Percentiles rank a stretch among this genome's conserved stretches.
These are phyloP conservation scores for Saccharomycopsis guyanensis DNA, from an alignment of 805 yeast genomes.

Conservation along the genomic window DNA sequence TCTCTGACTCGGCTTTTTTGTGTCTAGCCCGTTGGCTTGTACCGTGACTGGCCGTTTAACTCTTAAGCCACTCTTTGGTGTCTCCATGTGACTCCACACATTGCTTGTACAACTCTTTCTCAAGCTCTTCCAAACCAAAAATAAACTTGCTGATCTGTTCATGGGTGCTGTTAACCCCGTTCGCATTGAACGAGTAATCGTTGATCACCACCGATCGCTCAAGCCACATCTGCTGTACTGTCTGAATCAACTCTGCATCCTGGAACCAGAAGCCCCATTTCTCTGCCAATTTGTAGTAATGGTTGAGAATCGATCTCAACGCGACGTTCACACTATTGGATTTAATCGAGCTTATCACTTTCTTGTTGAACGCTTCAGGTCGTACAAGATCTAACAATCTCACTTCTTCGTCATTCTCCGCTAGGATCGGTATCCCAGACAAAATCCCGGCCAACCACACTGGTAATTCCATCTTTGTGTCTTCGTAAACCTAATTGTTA, in stretches of 20 bases:
- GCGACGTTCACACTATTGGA: conserved; percentile 63
- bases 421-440: conserved; percentile 41
- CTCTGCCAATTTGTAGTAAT: conserved; percentile 62
- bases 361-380: conserved; percentile 60
- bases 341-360: conserved; percentile 75
- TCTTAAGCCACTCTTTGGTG: conserved; percentile 35
- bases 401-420: conserved; percentile 26
- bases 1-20: too few relatives aligned
- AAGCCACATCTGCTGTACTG: conserved; percentile 31
- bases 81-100: conserved; percentile 46
- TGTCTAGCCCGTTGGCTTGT: too few relatives aligned
- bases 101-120: conserved; percentile 46
- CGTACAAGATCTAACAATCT: conserved; percentile 60
- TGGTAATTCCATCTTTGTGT: conserved; percentile 70
- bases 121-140: conserved; percentile 68
- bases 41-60: too few relatives aligned
- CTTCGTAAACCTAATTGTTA: conserved; percentile 36
- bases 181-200: conserved; percentile 23
- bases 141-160: conserved; percentile 49
- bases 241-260: conserved; percentile 53
- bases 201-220: conserved; percentile 16
- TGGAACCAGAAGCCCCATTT: conserved; percentile 72
- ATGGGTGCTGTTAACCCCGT: conserved; percentile 26
- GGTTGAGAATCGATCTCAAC: conserved; percentile 53
- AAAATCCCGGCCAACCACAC: conserved; percentile 81